Conservation (phyloP, 1,284 basidiomycete genomes). For the Ustilago hordei region DNA sequence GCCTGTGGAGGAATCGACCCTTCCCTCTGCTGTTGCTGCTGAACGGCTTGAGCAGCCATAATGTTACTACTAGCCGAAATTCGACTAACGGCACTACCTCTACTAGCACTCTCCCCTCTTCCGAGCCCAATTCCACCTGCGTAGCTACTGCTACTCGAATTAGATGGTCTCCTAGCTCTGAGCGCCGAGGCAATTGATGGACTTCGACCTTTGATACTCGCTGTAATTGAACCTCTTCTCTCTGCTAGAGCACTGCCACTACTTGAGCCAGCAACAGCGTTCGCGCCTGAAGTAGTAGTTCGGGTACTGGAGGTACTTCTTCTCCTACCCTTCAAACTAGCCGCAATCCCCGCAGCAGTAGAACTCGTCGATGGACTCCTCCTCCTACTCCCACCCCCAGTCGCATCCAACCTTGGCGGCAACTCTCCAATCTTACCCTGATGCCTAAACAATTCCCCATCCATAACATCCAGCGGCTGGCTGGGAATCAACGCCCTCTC, state of each 20-base stretch:
- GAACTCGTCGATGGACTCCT: slow-evolving; percentile 20
- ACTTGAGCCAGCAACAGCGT: slow-evolving; percentile 1
- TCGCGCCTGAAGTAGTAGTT: slow-evolving; percentile 7
- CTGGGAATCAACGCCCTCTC: slow-evolving; percentile 64
- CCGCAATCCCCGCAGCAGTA: slow-evolving; percentile 25
- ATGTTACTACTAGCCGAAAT: slow-evolving; percentile 21
- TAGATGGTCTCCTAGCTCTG: slow-evolving; percentile 20
- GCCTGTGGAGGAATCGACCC: not conserved
- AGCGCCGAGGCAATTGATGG: slow-evolving; percentile 29
- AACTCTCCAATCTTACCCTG: slow-evolving; percentile 66
- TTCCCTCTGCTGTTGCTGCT: not conserved
- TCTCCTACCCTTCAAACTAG: slow-evolving; percentile 34
- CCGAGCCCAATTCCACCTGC: slow-evolving; percentile 22
- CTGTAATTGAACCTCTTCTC: slow-evolving; percentile 26
- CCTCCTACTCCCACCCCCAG: slow-evolving; percentile 6
- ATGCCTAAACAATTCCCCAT: slow-evolving; percentile 48
- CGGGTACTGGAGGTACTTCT: slow-evolving; percentile 32
- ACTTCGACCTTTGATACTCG: slow-evolving; percentile 34
- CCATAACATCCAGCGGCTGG: slow-evolving; percentile 47
- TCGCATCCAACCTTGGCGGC: slow-evolving; percentile 25
- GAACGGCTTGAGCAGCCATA: not conserved
- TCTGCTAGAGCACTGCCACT: not conserved
- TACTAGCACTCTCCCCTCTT: slow-evolving; percentile 15
- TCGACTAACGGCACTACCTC: slow-evolving; percentile 29
- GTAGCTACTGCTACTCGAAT: slow-evolving; percentile 12